Evolutionary conservation across 2,329 filamentous ascomycete genomes (phyloP), one percentile per base, ranked within the genome.

Genomic region (Calonectria multiphialidica): DNA sequence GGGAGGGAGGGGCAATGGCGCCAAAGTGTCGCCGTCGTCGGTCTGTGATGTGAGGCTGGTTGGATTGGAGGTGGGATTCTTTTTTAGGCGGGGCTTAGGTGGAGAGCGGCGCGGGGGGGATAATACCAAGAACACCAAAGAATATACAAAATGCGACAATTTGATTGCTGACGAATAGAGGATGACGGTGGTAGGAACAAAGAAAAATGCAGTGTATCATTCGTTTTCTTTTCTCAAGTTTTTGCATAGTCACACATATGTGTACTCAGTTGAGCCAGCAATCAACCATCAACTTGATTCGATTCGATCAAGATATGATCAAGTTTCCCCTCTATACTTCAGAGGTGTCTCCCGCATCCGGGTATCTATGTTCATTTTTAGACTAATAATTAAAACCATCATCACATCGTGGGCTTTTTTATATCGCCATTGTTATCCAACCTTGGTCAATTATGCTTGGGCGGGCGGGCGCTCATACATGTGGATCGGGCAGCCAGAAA

Each of bases 401-500:
- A 25, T 59, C 35, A 42, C 53, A 40, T 59, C 53, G 30, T 59
- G n/a, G 21, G 13, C 21, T 12, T 59, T 59, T 21, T 16, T 40
- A 33, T n/a, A 30, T 13, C 13, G 12, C 18, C 16, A 37, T 25
- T 21, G 33, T 28, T 40, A 16, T 37, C 33, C 53, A 59, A 59
- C 21, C 33, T 25, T 25, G 13, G 7, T 1, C 35, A 59, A 37
- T 21, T 6, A 16, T 59, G 7, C 35, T 40, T 25, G 2, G 2
- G 33, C 53, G 6, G 40, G n/a, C 15, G 8, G 2, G 33, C 23
- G 61, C 74, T 81, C 83, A 90, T 9, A 85, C 84, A 77, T 90
- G 87, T 50, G 91, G 90, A 81, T 95, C 93, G 1, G 94, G 94
- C 42, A 94, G 83, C 93, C 94, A 96, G 78, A 96, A 94, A 23